phyloP scores from a whole-genome alignment of 495 filamentous ascomycete genomes.

The Penicillium ochrochloron region DNA sequence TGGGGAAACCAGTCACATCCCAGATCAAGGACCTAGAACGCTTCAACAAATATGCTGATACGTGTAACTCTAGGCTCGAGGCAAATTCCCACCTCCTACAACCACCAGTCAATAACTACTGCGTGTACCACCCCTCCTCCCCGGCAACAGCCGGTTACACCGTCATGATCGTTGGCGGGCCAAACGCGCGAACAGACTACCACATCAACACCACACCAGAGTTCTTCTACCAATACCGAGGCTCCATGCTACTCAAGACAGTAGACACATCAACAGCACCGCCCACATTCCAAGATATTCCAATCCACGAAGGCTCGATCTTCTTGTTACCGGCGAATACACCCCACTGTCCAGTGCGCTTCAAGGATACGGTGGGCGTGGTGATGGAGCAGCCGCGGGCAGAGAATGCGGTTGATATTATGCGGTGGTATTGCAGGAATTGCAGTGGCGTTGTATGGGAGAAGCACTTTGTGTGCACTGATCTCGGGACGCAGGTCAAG shows the following conservation, averaged over 20 bases:
- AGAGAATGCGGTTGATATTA: constrained; percentile 67
- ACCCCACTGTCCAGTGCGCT: constrained; percentile 81
- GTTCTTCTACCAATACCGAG: constrained; percentile 97
- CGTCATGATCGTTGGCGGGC: constrained; percentile 87
- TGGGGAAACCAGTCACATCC: constrained; percentile 9
- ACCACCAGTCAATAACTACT: constrained; percentile 96
- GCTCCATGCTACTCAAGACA: constrained; percentile 91
- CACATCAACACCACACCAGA: constrained; percentile 97
- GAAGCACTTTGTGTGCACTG: constrained; percentile 82
- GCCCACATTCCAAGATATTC: constrained; percentile 74
- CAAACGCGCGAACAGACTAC: constrained; percentile 96
- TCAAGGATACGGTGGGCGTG: constrained; percentile 73
- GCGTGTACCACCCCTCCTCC: constrained; percentile 75
- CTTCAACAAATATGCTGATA: neutral
- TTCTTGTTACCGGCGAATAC: constrained; percentile 91
- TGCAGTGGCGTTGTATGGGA: constrained; percentile 82
- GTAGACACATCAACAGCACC: constrained; percentile 65
- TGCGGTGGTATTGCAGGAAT: constrained; percentile 79
- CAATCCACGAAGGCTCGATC: constrained; percentile 91
- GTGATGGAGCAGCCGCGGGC: constrained; percentile 90
- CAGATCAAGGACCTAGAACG: neutral
- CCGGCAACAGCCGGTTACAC: constrained; percentile 51
- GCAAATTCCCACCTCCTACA: constrained; percentile 91
- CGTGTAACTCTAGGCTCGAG: constrained; percentile 68
- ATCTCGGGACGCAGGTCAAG: constrained; percentile 97